Conservation (phyloP, 2,329 filamentous ascomycete genomes). For the Aspergillus arachidicola region DNA sequence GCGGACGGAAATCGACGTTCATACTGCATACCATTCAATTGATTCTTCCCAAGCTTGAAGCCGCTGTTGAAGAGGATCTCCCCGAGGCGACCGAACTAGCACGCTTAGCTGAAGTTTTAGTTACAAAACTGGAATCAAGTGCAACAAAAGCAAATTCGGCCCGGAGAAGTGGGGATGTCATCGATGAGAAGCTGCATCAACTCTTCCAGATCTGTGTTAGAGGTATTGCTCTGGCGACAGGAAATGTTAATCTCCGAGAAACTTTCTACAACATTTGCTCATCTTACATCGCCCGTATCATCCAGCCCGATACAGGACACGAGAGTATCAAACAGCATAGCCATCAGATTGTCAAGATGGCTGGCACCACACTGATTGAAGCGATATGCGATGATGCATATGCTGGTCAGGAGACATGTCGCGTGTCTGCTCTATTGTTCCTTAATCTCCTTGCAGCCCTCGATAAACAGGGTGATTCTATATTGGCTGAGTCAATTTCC, state of each 20-base stretch:
- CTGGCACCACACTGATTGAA: constrained; percentile 80
- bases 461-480: constrained; percentile 70
- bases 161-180: constrained; percentile 63
- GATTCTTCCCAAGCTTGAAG: constrained; percentile 83
- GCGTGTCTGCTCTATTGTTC: constrained; percentile 84
- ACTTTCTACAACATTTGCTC: constrained; percentile 92
- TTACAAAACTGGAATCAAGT: constrained; percentile 44
- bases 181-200: constrained; percentile 87
- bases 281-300: constrained; percentile 75
- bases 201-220: constrained; percentile 85
- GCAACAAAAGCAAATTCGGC: constrained; percentile 44
- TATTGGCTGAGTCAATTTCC: constrained; percentile 76
- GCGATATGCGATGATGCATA: constrained; percentile 92
- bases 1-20: constrained; percentile 71
- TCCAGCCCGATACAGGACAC: constrained; percentile 51
- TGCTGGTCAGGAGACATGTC: constrained; percentile 76
- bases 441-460: constrained; percentile 76
- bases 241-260: constrained; percentile 72
- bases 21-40: constrained; percentile 85
- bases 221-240: constrained; percentile 74
- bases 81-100: constrained; percentile 75
- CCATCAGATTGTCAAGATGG: constrained; percentile 72
- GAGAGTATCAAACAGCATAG: constrained; percentile 53
- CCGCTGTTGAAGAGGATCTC: constrained; percentile 68
- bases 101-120: constrained; percentile 70